A percentile compares a stretch with the other conserved stretches of the same genome.
phyloP scores from a whole-genome alignment of 352 stramenopile species.

The Pythium apleroticum region DNA sequence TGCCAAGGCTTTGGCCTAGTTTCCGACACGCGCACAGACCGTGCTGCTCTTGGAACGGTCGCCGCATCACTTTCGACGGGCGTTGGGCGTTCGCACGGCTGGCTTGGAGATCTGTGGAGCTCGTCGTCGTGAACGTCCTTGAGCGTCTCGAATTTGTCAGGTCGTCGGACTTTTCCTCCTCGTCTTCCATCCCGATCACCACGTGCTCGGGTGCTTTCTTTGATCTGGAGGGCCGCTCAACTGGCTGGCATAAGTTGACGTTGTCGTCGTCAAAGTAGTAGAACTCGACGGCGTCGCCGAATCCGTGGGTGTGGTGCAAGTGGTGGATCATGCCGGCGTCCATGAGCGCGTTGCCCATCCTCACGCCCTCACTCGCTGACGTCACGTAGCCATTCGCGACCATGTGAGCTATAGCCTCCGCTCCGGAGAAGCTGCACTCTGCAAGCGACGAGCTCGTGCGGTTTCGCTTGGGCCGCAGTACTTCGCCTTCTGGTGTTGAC shows the following conservation, averaged over 20 bases:
- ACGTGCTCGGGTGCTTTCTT: background rate
- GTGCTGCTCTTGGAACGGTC: constrained; percentile 15
- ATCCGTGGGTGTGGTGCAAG: constrained; percentile 31
- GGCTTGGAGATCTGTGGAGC: background rate
- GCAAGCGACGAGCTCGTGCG: background rate
- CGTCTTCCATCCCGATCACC: background rate
- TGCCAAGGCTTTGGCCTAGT: constrained; percentile 34
- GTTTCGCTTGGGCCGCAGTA: background rate
- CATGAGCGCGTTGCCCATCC: constrained; percentile 51
- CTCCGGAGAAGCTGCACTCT: constrained; percentile 24
- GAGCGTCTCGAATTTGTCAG: background rate
- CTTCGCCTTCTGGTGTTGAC: background rate
- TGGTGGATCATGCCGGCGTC: constrained; percentile 50
- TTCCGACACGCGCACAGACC: constrained; percentile 39
- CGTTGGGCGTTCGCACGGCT: background rate
- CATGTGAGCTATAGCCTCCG: constrained; percentile 28
- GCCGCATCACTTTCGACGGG: background rate
- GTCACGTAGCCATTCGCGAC: constrained; percentile 28
- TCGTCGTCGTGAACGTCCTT: constrained; percentile 7
- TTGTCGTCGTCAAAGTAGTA: constrained; percentile 52
- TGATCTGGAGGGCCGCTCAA: background rate
- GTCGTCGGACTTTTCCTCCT: constrained; percentile 9
- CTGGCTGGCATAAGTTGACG: constrained; percentile 26
- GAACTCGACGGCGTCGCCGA: constrained; percentile 20
- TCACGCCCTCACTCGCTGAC: constrained; percentile 30